Evolutionary conservation across 2,329 filamentous ascomycete genomes (phyloP), one percentile per base, ranked within the genome.

Genomic region (Penicillium sp.): DNA sequence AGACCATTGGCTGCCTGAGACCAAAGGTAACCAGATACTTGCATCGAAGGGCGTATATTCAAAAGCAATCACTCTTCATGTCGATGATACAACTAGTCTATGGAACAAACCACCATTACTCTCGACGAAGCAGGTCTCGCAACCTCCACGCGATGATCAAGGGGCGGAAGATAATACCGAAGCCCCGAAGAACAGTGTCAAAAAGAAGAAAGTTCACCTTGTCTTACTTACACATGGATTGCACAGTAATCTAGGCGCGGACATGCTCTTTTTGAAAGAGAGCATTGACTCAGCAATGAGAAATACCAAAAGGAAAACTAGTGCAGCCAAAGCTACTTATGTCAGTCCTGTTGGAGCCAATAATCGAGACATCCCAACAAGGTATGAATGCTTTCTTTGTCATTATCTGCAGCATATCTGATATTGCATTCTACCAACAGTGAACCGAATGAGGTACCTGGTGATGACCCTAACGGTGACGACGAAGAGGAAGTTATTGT

Each of bases 241-340:
- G 59, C 94, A 99, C 72, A 96, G 93, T 74, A 99, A 99, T 70
- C 80, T 97, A 11, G 91, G 94, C 5, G 89, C 91, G 19, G 94
- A 99, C 70, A 96, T 99, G 94, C 79, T 99, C 18, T 99, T 90
- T 69, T 76, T 99, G 71, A 99, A 99, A 69, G 94, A 99, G 74
- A 96, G 91, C 72, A 97, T 99, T 58, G 94, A 99, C 75, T 85
- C 86, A 27, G 86, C 90, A 2, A 88, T 87, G 4, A 87, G 79
- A 64, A 85, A 93, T 68, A 88, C 90, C 27, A 86, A 56, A 18
- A 42, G 53, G 29, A 43, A 76, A 84, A 46, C 87, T 90, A 70
- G 84, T 86, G 35, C 86, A 81, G 69, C 80, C 83, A 80, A 62
- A 9, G 34, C 34, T 19, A 16, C 34, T 23, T 26, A 51, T 3